Evolutionary conservation across 129 eudicot genomes (phyloP).

Genomic region (Saposhnikovia divaricata): DNA sequence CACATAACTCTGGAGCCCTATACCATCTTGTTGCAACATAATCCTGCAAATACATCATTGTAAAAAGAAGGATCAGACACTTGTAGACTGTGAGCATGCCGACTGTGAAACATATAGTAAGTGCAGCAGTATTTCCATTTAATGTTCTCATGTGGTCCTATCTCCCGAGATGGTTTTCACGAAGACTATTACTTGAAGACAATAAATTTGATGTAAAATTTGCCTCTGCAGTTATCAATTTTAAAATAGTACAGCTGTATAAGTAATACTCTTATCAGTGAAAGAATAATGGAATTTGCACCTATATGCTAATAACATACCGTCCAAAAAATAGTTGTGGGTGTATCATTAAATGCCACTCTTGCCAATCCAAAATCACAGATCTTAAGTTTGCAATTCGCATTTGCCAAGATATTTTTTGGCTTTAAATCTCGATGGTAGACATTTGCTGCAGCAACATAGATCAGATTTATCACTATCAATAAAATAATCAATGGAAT

Average conservation of each 20-base stretch:
- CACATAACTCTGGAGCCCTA: constrained; percentile 82
- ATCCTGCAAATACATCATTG: constrained; percentile 33
- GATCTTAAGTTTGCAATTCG: constrained; percentile 28
- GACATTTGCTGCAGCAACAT: constrained; percentile 21
- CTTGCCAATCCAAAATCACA: constrained; percentile 38
- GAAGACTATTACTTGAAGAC: background rate
- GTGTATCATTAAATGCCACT: constrained; percentile 32
- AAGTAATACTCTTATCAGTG: background rate
- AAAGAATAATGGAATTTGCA: background rate
- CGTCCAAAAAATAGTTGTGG: constrained; percentile 29
- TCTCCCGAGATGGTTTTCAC: background rate
- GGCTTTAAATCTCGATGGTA: constrained; percentile 31
- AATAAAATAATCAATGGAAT: background rate
- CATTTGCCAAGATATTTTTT: constrained; percentile 27
- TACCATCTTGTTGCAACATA: constrained; percentile 97
- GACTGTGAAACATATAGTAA: background rate
- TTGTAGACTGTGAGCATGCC: background rate
- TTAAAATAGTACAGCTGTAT: background rate
- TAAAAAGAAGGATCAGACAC: background rate
- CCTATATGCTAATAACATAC: constrained; percentile 9
- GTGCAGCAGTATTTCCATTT: background rate
- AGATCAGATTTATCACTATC: background rate
- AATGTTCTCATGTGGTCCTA: background rate
- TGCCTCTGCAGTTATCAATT: background rate
- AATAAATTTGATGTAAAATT: background rate